These are phyloP conservation scores for Coemansia reversa DNA, from an alignment of 192 early-diverging fungal species.

Conservation along the genomic window DNA sequence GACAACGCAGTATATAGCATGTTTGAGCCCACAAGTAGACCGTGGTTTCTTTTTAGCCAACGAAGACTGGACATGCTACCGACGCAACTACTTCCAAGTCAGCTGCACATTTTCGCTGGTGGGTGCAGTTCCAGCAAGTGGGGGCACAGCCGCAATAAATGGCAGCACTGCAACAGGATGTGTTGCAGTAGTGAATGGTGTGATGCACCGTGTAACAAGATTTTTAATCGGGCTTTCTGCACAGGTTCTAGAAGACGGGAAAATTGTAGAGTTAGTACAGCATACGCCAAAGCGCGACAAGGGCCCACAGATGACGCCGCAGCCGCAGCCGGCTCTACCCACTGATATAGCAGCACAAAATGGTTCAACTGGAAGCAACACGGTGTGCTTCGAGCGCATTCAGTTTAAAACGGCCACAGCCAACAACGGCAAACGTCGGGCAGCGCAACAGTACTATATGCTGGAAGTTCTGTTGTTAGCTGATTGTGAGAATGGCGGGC, in stretches of 20 bases:
- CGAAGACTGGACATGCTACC: slow-evolving; percentile 91
- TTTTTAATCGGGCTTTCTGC: slow-evolving; percentile 81
- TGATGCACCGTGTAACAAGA: slow-evolving; percentile 55
- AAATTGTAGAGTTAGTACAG: slow-evolving; percentile 79
- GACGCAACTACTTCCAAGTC: slow-evolving; percentile 93
- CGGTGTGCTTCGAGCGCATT: slow-evolving; percentile 85
- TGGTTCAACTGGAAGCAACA: slow-evolving; percentile 34
- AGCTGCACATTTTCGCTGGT: slow-evolving; percentile 41
- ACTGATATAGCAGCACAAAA: slow-evolving; percentile 45
- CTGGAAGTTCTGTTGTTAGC: slow-evolving; percentile 78
- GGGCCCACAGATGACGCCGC: slow-evolving; percentile 78
- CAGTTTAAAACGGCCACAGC: slow-evolving; percentile 97
- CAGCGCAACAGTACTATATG: slow-evolving; percentile 94
- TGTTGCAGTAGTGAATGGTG: slow-evolving; percentile 60
- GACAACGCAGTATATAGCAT: slow-evolving; percentile 57
- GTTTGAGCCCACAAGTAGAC: slow-evolving; percentile 79
- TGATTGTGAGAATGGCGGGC: slow-evolving; percentile 60
- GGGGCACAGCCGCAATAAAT: slow-evolving; percentile 33
- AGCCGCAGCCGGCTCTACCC: slow-evolving; percentile 58
- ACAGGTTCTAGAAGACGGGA: slow-evolving; percentile 67
- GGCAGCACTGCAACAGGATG: slow-evolving; percentile 62
- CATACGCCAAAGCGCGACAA: slow-evolving; percentile 93
- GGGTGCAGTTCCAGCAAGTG: slow-evolving; percentile 2
- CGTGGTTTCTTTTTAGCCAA: slow-evolving; percentile 90
- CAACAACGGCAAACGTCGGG: slow-evolving; percentile 90